A percentile compares a stretch with the other conserved stretches of the same genome.
phyloP scores from a whole-genome alignment of 495 filamentous ascomycete genomes.

The Xylaria palmicola region DNA sequence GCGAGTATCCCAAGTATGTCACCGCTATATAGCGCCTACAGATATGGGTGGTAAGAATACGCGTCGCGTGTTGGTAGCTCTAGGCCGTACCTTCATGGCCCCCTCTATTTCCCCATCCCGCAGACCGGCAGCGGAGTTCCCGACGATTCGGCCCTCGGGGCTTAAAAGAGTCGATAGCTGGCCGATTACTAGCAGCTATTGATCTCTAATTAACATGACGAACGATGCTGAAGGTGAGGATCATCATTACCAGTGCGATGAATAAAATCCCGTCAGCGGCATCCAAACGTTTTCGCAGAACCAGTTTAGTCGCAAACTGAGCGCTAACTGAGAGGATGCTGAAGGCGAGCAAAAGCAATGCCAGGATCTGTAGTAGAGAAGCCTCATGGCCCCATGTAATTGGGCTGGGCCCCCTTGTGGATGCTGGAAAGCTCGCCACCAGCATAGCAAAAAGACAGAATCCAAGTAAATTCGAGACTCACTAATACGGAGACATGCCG shows the following conservation, averaged over 20 bases:
- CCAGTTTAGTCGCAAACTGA: not conserved
- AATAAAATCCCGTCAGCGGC: not conserved
- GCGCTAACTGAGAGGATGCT: not conserved
- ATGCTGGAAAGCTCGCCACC: not conserved
- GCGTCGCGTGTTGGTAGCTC: not conserved
- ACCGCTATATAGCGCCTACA: not conserved
- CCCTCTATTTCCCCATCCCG: not conserved
- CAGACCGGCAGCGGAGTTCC: not conserved
- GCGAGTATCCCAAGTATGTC: not conserved
- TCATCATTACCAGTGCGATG: not conserved
- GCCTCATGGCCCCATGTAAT: not conserved
- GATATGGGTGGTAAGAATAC: not conserved
- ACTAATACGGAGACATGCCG: no score
- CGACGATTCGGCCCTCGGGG: not conserved
- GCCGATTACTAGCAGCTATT: not conserved
- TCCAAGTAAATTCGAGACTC: no score
- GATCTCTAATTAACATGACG: not conserved
- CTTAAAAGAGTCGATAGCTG: not conserved
- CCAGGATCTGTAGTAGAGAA: not conserved
- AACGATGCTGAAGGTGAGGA: no score
- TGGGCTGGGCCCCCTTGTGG: not conserved
- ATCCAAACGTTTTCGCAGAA: not conserved
- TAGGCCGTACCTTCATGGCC: not conserved
- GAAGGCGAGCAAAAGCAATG: not conserved
- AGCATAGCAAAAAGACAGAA: not conserved